Evolutionary conservation across 805 yeast species (phyloP), one percentile per base, ranked within the genome.

Genomic region (Danielozyma ontarioensis): DNA sequence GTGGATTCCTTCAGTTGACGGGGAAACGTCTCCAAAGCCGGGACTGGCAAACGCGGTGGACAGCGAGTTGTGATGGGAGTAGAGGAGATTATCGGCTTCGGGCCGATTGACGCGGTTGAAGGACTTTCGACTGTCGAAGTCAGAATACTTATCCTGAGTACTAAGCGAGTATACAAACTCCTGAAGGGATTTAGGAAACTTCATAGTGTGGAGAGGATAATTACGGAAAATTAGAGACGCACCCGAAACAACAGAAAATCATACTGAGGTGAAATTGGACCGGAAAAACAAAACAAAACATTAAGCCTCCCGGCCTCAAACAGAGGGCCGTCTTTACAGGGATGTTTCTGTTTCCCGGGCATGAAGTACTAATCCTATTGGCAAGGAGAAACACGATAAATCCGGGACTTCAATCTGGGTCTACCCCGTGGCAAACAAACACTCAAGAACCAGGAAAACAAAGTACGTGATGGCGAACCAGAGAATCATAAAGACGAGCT

Each of bases 81-180:
- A 52, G 22, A 64, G 42, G 15, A 58, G 45, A 23, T 53, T 45
- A 34, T 62, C 63, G 4, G 52, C 48, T 13, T 64, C 68, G 16
- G 71, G 72, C 34, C 62, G 65, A 42, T 64, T 65, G 28, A 65
- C 48, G 23, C 70, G 49, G 45, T 61, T 62, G 50, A 63, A 67
- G 5, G 70, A 63, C 39, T 65, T 68, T 26, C 71, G 57, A 12
- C 75, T 63, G 44, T 76, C 74, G 48, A 68, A 80, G 43, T 78
- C 87, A 1, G 88, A 80, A 45, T 81, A 81, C 44, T 82, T 77
- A 46, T 81, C 88, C 33, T 69, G 72, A 4, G 87, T 78, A 30
- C 78, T 75, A 39, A 80, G 59, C 10, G 83, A 73, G 52, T 81
- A 81, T 11, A 80, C 51, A 44, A 79, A 63, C 55, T 79, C 81